A percentile compares a stretch with the other conserved stretches of the same genome.
phyloP scores from a whole-genome alignment of 202 grass and related monocot genomes.

The Zoysia matrella region DNA sequence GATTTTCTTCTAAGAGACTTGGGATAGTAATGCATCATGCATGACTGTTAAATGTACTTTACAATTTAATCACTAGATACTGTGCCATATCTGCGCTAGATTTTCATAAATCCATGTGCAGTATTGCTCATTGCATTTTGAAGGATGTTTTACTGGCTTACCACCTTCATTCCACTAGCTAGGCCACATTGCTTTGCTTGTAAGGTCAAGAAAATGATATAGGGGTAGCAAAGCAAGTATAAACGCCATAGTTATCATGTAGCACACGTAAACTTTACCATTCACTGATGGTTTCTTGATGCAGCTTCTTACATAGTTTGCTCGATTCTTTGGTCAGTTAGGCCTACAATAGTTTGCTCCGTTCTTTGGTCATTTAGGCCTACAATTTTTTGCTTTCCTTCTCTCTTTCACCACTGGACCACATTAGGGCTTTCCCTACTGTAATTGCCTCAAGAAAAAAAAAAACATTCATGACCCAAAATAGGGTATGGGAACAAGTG shows the following conservation, averaged over 20 bases:
- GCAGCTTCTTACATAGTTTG: background rate
- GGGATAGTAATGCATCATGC: background rate
- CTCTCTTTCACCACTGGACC: too few relatives aligned
- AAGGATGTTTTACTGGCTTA: background rate
- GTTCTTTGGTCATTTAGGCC: background rate
- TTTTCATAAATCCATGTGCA: background rate
- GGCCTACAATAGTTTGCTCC: background rate
- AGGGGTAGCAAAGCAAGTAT: background rate
- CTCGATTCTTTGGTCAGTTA: too few relatives aligned
- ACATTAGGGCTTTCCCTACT: too few relatives aligned
- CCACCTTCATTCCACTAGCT: background rate
- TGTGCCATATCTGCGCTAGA: background rate
- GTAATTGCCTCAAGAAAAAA: too few relatives aligned
- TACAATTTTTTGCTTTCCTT: too few relatives aligned
- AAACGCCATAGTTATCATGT: background rate
- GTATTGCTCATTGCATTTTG: background rate
- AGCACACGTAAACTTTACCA: background rate
- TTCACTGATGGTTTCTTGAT: background rate
- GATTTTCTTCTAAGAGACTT: slow-evolving; percentile 6
- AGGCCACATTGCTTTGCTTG: slow-evolving; percentile 14
- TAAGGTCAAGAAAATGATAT: background rate
- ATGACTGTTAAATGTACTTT: background rate
- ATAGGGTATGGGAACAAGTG: slow-evolving; percentile 8
- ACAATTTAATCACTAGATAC: background rate
- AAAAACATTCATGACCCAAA: background rate